Percentiles rank a stretch among this genome's conserved stretches.
These are phyloP conservation scores for Cladosporium cucumerinum DNA, from an alignment of 2,329 filamentous ascomycete species.

Conservation along the genomic window DNA sequence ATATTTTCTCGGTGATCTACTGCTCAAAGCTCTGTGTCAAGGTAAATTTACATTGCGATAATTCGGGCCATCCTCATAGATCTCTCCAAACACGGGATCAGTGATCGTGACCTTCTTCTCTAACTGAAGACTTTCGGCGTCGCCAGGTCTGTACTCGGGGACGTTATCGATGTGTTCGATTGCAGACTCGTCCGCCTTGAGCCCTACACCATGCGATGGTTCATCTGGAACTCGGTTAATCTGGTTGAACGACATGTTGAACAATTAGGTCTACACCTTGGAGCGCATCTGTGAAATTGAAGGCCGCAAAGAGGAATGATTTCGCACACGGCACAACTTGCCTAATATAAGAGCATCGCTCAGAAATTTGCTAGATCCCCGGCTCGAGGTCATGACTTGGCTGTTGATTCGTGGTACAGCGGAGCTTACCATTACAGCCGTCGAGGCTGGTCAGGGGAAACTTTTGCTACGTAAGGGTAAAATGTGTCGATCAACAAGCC, in stretches of 20 bases:
- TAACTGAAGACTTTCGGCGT: not conserved
- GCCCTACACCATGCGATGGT: not conserved
- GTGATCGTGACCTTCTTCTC: slow-evolving; percentile 8
- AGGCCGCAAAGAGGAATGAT: not conserved
- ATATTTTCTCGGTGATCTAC: slow-evolving; percentile 37
- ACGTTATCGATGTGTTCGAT: not conserved
- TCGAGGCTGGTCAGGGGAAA: slow-evolving; percentile 1
- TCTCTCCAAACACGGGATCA: slow-evolving; percentile 39
- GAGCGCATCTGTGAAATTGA: not conserved
- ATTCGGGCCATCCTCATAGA: slow-evolving; percentile 33
- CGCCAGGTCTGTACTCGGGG: not conserved
- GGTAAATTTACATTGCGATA: slow-evolving; percentile 38
- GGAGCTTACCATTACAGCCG: not conserved
- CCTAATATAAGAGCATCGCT: not conserved
- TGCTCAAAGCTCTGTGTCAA: slow-evolving; percentile 42
- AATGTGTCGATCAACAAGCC: not conserved
- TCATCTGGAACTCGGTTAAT: not conserved
- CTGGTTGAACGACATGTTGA: not conserved
- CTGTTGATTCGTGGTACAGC: not conserved
- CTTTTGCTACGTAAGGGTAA: slow-evolving; percentile 3
- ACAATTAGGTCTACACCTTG: not conserved
- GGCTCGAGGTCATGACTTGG: not conserved
- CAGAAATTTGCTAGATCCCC: not conserved
- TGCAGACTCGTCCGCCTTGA: not conserved
- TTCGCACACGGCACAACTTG: not conserved